phyloP scores from a whole-genome alignment of 768 basidiomycete species.

The Xerocomellus intermedius region DNA sequence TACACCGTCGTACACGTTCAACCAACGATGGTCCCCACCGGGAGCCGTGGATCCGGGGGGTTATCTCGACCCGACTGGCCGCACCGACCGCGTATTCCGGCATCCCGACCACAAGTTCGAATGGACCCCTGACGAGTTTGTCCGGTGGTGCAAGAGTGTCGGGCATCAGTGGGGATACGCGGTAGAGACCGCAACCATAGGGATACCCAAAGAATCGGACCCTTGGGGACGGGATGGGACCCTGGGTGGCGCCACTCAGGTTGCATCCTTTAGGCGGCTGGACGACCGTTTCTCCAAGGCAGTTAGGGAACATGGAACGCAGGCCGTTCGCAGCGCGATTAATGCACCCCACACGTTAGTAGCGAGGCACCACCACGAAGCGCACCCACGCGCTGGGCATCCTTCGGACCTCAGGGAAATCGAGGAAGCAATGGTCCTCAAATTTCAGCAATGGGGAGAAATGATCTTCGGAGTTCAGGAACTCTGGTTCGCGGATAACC shows the following conservation, averaged over 20 bases:
- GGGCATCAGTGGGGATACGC: conserved; percentile 73
- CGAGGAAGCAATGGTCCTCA: conserved; percentile 44
- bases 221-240: conserved; percentile 68
- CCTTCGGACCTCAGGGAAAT: conserved; percentile 48
- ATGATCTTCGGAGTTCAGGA: conserved; percentile 43
- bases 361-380: conserved; percentile 46
- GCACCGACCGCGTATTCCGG: conserved; percentile 73
- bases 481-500: conserved; percentile 46
- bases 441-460: conserved; percentile 56
- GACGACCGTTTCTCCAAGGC: conserved; percentile 36
- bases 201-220: conserved; percentile 57
- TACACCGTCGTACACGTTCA: conserved; percentile 85
- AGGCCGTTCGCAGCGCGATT: conserved; percentile 2
- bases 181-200: conserved; percentile 59
- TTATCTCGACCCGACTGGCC: conserved; percentile 69
- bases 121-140: conserved; percentile 79
- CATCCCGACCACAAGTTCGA: conserved; percentile 89
- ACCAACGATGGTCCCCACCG: conserved; percentile 67
- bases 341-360: conserved; percentile 46
- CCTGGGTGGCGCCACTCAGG: conserved; percentile 65
- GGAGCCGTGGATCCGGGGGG: conserved; percentile 46
- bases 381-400: conserved; percentile 47
- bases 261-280: conserved; percentile 57
- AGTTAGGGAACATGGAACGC: conserved; percentile 26
- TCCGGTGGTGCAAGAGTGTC: conserved; percentile 51